A percentile compares a stretch with the other conserved stretches of the same genome.
Conservation (phyloP, 2,329 filamentous ascomycete species). For the Paraphaeosphaeria sporulosa region DNA sequence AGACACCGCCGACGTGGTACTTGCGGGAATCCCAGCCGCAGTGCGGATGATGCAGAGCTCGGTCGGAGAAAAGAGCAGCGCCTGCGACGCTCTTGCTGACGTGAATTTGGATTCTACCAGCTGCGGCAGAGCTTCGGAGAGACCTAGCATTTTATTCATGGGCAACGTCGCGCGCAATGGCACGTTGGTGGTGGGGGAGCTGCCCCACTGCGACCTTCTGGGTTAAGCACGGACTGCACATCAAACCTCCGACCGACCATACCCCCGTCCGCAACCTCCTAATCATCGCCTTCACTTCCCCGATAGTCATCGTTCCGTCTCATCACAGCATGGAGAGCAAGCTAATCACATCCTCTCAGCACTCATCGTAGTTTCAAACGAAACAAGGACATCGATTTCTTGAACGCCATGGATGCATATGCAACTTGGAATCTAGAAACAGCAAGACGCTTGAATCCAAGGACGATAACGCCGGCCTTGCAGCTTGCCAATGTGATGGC, state of each 20-base stretch:
- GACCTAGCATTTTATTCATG: slow-evolving; percentile 41
- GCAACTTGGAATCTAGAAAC: slow-evolving; percentile 9
- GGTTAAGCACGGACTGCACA: slow-evolving; percentile 3
- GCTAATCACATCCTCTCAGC: background rate
- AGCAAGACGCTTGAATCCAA: background rate
- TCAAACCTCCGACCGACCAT: background rate
- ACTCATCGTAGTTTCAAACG: background rate
- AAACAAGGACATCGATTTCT: background rate
- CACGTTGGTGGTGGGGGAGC: background rate
- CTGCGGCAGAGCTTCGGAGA: slow-evolving; percentile 44
- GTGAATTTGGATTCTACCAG: slow-evolving; percentile 49
- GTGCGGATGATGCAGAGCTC: slow-evolving; percentile 50
- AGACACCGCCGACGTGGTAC: slow-evolving; percentile 17
- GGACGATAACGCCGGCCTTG: background rate
- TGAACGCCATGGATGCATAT: slow-evolving; percentile 1
- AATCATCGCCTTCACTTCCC: background rate
- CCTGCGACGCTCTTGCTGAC: slow-evolving; percentile 43
- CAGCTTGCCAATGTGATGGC: background rate
- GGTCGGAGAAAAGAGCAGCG: slow-evolving; percentile 50
- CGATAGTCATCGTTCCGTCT: background rate
- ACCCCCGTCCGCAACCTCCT: background rate
- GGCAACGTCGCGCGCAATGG: background rate
- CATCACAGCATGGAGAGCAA: background rate
- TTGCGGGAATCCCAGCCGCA: slow-evolving; percentile 47
- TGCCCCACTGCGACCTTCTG: background rate